Conservation (phyloP, 2,329 filamentous ascomycete species). For the Diaporthe vexans region DNA sequence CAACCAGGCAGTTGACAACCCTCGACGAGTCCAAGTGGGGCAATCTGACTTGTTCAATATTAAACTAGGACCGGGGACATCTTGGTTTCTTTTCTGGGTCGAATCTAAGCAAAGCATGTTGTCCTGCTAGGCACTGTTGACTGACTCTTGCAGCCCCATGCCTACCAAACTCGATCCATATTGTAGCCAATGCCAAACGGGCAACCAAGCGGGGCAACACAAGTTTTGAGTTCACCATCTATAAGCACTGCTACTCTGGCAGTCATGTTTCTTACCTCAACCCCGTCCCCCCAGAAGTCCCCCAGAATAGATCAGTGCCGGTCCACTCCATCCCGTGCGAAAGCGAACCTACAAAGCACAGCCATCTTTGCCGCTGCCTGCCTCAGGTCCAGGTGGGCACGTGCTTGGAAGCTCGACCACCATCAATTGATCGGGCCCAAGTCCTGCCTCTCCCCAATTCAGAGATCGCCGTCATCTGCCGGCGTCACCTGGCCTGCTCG, state of each 20-base stretch:
- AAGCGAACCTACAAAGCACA: neutral
- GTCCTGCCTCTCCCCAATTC: too few relatives aligned
- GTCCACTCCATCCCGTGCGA: neutral
- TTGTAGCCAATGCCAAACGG: neutral
- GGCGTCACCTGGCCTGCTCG: neutral
- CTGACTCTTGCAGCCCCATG: conserved; percentile 24
- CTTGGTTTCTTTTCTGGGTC: neutral
- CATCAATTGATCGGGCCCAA: neutral
- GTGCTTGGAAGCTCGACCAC: neutral
- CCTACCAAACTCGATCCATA: neutral
- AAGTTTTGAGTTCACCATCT: neutral
- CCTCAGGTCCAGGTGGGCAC: neutral
- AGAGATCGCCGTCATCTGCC: neutral
- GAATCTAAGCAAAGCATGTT: neutral
- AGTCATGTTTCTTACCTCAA: neutral
- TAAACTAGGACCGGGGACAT: neutral
- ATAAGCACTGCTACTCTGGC: conserved; percentile 8
- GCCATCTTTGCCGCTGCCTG: neutral
- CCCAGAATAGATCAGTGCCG: conserved; percentile 1
- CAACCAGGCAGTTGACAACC: neutral
- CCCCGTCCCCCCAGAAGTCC: neutral
- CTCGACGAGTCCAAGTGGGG: neutral
- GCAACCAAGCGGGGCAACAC: conserved; percentile 1
- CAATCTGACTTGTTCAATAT: neutral
- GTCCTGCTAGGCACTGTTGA: neutral